Evolutionary conservation across 441 rosid species (phyloP).

Genomic region (Gossypium trilobum): DNA sequence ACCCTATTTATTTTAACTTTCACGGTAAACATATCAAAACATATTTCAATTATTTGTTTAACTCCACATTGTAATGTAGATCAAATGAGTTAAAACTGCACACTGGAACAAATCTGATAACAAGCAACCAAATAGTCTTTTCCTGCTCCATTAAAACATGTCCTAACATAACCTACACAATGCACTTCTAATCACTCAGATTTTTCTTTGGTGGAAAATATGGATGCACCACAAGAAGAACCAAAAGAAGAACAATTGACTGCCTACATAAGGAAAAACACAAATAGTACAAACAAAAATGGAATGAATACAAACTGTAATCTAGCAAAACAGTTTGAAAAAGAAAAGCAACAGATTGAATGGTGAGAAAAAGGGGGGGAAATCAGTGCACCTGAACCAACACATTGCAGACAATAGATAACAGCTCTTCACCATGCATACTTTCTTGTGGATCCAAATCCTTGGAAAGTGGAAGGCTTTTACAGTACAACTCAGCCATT

Average conservation of each 20-base stretch:
- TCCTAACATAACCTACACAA: background rate
- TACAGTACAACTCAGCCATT: slow-evolving; percentile 64
- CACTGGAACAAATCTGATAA: background rate
- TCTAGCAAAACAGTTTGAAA: background rate
- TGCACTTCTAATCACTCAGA: background rate
- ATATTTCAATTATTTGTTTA: background rate
- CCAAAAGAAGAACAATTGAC: background rate
- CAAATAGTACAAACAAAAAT: background rate
- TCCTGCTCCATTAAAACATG: background rate
- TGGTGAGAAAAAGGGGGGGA: background rate
- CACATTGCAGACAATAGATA: slow-evolving; percentile 58
- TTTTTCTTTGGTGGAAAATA: background rate
- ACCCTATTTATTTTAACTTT: background rate
- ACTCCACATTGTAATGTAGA: background rate
- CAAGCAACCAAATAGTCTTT: background rate
- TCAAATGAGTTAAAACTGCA: background rate
- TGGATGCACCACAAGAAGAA: background rate
- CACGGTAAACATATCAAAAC: background rate
- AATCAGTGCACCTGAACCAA: slow-evolving; percentile 66
- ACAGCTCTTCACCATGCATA: slow-evolving; percentile 91
- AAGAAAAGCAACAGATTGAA: background rate
- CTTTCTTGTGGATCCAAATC: slow-evolving; percentile 89
- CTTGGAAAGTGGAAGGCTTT: slow-evolving; percentile 74
- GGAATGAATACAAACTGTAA: background rate
- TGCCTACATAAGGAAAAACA: background rate